Base-by-base conservation (phyloP, 331 rosid genomes). In the Erythrophleum ivorense region DNA sequence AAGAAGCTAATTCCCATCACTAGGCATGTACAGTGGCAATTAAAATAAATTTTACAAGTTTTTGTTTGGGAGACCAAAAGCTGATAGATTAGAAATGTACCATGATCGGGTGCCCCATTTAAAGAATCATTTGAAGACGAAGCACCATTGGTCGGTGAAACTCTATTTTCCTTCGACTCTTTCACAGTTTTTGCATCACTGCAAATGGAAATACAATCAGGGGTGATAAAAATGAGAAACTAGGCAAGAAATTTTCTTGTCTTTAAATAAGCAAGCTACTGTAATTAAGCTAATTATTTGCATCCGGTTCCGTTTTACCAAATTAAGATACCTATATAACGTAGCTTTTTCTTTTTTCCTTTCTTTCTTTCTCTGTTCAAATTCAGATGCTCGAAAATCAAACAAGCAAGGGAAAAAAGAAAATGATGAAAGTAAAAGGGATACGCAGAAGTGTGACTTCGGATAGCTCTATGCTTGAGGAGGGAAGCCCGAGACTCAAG, bases 401-500 rank as follows among this genome's bases (percentile, higher is more conserved):
- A 78, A 69, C 62, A 57, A 9, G 21, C 9, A 45, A 58, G 57
- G 14, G 9, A 29, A 19, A 49, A 18, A 38, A 3, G 11, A 24
- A n/a, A 0, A 18, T 9, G 7, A n/a, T 18, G 1, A 7, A 54
- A 11, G 31, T 33, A 36, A 60, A 58, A 18, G 52, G 15, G 1
- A 31, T 84, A 89, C 95, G 66, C 38, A 60, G 88, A 80, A 38
- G 64, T 8, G 38, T 54, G 58, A 33, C 14, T 33, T 29, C 21
- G 60, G n/a, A 34, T 21, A 36, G 75, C 24, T 41, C 77, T 81
- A 8, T 78, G 91, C 68, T 67, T 85, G 81, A 91, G 84, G 82
- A 88, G 9, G 31, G 82, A 80, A 71, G 91, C 94, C 4, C 82
- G 91, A 64, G 91, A 81, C 16, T 34, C 80, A 45, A 91, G 88